Base-by-base conservation (phyloP, 345 rosid species). In the Citrus australasica region DNA sequence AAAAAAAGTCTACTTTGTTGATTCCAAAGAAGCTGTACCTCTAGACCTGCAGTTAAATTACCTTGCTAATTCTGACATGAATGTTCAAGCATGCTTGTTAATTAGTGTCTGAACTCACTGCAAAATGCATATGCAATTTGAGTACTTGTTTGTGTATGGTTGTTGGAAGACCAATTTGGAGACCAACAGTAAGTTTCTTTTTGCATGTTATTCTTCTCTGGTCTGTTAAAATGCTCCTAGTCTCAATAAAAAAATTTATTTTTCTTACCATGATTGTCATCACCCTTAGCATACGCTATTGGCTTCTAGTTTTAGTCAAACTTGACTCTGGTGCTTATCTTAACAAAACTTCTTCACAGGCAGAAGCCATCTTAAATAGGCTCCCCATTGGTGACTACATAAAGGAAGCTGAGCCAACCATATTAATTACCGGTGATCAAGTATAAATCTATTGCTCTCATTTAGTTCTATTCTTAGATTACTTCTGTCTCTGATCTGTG, bases 401-500 rank as follows among this genome's bases (percentile, higher is more conserved):
- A 70, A 60, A 83, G 88, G 89, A 91, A 79, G 89, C 84, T 82
- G 86, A 83, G 74, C 88, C 91, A 73, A 86, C 93, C 79, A 60
- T 94, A 76, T 82, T 93, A 75, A 75, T 91, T 78, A 91, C 97
- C 68, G 84, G 87, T 79, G 98, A 95, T 86, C 98, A 95, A 90
- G 97, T 90, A 93, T 82, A 78, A 71, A 77, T 83, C 88, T 68
- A 13, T 79, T 66, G 65, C 70, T 56, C 53, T 75, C 14, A 59
- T 71, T 46, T 63, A 17, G 7, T 64, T 75, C 75, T 69, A 27
- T 35, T 71, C 69, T 58, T 65, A 42, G 10, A 21, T 72, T 22
- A 13, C 66, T 25, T 76, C 11, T 65, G 40, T 78, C 25, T n/a
- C 4, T 38, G 69, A 55, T 51, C 32, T 72, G 38, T 81, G 55